Conservation (phyloP, 2,329 filamentous ascomycete genomes). For the Alternaria sp. region DNA sequence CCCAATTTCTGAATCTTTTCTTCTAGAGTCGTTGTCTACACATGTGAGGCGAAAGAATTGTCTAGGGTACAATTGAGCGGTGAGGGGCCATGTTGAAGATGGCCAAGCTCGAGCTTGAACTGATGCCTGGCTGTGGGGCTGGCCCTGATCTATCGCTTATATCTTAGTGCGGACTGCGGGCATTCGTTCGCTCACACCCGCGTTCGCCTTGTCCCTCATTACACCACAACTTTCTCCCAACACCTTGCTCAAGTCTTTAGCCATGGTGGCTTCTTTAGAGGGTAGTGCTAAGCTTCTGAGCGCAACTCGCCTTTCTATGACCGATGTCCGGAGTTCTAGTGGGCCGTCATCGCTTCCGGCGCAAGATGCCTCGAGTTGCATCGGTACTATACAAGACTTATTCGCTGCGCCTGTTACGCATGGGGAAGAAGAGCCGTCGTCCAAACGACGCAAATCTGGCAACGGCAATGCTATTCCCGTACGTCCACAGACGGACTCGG, state of each 20-base stretch:
- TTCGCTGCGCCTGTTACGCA: conserved; percentile 24
- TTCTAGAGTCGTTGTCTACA: background rate
- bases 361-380: conserved; percentile 23
- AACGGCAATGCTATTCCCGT: conserved; percentile 7
- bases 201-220: conserved; percentile 15
- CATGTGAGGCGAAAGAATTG: background rate
- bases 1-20: background rate
- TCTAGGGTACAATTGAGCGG: background rate
- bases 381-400: conserved; percentile 25
- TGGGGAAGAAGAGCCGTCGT: conserved; percentile 26
- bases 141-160: conserved; percentile 20
- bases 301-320: background rate
- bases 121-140: conserved; percentile 19
- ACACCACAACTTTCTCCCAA: conserved; percentile 1
- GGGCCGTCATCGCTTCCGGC: conserved; percentile 10
- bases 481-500: conserved; percentile 14
- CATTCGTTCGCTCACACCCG: conserved; percentile 18
- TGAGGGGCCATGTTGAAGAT: conserved; percentile 1
- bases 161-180: conserved; percentile 30
- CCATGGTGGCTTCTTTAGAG: conserved; percentile 32
- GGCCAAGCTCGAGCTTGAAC: background rate
- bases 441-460: conserved; percentile 43
- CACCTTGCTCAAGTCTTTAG: background rate
- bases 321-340: background rate
- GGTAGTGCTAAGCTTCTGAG: conserved; percentile 29